Percentiles rank a stretch among this genome's conserved stretches.
phyloP scores from a whole-genome alignment of 768 basidiomycete genomes.

The Agaricus subrufescens region DNA sequence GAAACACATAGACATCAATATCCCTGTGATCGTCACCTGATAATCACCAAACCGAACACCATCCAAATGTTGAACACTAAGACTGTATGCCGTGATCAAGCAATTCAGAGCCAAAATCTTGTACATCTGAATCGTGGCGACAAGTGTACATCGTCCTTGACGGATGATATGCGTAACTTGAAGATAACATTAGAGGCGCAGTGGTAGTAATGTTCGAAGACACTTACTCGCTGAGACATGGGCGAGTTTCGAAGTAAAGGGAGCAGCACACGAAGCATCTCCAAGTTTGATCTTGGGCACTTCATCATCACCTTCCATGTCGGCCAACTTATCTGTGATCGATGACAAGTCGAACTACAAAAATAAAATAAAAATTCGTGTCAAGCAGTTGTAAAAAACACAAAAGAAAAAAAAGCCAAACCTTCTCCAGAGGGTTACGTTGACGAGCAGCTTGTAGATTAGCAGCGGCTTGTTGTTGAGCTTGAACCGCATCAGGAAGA shows the following conservation, averaged over 20 bases:
- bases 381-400: conserved; percentile 4
- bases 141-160: conserved; percentile 97
- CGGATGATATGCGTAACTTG: conserved; percentile 95
- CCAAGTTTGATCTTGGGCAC: conserved; percentile 98
- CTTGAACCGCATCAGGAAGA: conserved; percentile 87
- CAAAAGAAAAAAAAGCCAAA: conserved; percentile 25
- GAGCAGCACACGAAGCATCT: conserved; percentile 98
- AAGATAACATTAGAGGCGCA: background rate
- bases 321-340: conserved; percentile 49
- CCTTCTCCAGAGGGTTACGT: conserved; percentile 90
- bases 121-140: conserved; percentile 99
- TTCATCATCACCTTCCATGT: conserved; percentile 93
- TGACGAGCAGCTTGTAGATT: conserved; percentile 61
- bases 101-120: conserved; percentile 98
- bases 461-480: conserved; percentile 78
- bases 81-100: conserved; percentile 96
- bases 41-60: conserved; percentile 99
- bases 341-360: conserved; percentile 27
- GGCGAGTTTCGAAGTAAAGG: conserved; percentile 97
- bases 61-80: conserved; percentile 96
- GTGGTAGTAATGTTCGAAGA: background rate
- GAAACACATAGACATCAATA: conserved; percentile 98
- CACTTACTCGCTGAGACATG: conserved; percentile 92
- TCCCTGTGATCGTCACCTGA: conserved; percentile 94
- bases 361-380: background rate